Evolutionary conservation across 2,329 filamentous ascomycete species (phyloP).

Genomic region (Aspergillus luchuensis): DNA sequence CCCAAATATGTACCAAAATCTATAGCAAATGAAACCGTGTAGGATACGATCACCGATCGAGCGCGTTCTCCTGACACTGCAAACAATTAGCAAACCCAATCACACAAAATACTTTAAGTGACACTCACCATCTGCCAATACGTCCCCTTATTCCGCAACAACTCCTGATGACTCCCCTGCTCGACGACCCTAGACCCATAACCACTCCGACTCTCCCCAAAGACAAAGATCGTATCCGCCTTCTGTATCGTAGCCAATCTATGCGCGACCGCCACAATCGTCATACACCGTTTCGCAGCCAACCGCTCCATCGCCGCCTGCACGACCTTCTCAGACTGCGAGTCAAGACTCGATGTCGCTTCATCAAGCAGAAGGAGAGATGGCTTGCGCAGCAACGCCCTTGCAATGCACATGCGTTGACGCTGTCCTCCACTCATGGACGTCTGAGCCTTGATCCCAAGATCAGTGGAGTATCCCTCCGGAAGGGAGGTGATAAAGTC

Average conservation of each 20-base stretch:
- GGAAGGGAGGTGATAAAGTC: constrained; percentile 43
- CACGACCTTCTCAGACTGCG: constrained; percentile 67
- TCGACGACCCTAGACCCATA: constrained; percentile 55
- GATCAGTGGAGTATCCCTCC: constrained; percentile 49
- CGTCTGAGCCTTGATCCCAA: constrained; percentile 52
- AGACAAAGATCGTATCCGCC: constrained; percentile 75
- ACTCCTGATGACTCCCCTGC: constrained; percentile 59
- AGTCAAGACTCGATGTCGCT: constrained; percentile 63
- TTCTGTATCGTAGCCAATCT: constrained; percentile 76
- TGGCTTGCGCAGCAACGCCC: constrained; percentile 57
- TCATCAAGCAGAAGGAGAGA: constrained; percentile 60
- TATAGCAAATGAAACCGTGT: not conserved
- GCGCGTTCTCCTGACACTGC: not conserved
- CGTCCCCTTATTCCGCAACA: constrained; percentile 44
- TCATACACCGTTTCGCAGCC: constrained; percentile 58
- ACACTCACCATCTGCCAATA: not conserved
- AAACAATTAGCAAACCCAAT: not conserved
- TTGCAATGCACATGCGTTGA: constrained; percentile 58
- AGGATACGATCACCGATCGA: not conserved
- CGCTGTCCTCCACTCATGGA: constrained; percentile 59
- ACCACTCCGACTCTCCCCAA: constrained; percentile 59
- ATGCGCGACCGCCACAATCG: constrained; percentile 77
- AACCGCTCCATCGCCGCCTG: constrained; percentile 67
- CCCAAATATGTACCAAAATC: not conserved
- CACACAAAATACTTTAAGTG: not conserved